Percentiles rank a stretch among this genome's conserved stretches.
These are phyloP conservation scores for Arctium lappa DNA, from an alignment of 129 eudicot species.

Conservation along the genomic window DNA sequence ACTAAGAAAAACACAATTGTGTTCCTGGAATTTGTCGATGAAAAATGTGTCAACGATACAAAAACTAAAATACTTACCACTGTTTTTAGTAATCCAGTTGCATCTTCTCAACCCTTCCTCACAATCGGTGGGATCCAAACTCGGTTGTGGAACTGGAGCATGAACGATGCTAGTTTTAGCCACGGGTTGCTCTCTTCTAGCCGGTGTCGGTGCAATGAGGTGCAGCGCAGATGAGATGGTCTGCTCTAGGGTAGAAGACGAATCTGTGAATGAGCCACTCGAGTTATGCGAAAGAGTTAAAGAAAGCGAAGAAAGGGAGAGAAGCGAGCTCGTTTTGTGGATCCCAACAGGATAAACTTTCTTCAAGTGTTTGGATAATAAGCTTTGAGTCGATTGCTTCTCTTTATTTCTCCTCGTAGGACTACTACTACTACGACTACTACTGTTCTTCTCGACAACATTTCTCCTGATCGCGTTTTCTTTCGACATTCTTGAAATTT, in stretches of 20 bases:
- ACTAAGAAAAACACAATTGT: neutral
- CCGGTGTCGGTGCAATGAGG: conserved; percentile 39
- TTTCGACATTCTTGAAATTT: conserved; percentile 55
- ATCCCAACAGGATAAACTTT: conserved; percentile 81
- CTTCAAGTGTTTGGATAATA: conserved; percentile 66
- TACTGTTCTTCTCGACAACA: conserved; percentile 40
- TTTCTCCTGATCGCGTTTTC: conserved; percentile 41
- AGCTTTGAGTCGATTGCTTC: conserved; percentile 42
- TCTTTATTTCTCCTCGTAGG: conserved; percentile 36
- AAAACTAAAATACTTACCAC: conserved; percentile 56
- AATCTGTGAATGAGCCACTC: conserved; percentile 66
- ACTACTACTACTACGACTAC: conserved; percentile 8
- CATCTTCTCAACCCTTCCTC: conserved; percentile 77
- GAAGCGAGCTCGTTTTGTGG: conserved; percentile 62
- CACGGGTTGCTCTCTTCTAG: conserved; percentile 34
- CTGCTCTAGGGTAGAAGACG: conserved; percentile 63
- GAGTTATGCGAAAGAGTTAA: conserved; percentile 74
- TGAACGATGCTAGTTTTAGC: conserved; percentile 27
- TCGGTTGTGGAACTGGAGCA: conserved; percentile 26
- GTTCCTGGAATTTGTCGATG: too few species aligned
- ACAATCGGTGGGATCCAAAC: conserved; percentile 20
- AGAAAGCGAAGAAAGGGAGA: conserved; percentile 83
- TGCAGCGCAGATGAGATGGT: conserved; percentile 69
- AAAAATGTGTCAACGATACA: neutral
- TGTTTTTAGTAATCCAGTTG: conserved; percentile 89